A percentile compares a stretch with the other conserved stretches of the same genome.
phyloP scores from a whole-genome alignment of 2,329 filamentous ascomycete species.

The Stagonosporopsis tanaceti region DNA sequence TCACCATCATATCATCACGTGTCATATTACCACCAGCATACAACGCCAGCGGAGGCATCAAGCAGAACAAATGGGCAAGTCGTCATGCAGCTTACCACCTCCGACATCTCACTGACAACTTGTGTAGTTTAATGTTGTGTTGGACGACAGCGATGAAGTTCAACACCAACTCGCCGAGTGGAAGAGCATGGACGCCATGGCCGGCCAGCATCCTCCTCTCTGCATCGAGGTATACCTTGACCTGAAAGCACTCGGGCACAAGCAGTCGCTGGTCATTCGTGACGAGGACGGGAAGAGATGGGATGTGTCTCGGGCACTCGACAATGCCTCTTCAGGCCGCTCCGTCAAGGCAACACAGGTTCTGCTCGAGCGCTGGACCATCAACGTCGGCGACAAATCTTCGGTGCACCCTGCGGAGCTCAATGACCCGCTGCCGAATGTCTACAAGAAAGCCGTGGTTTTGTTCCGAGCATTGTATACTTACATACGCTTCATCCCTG shows the following conservation, averaged over 20 bases:
- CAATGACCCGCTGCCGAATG: conserved; percentile 74
- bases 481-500: conserved; percentile 81
- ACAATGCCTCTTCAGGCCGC: conserved; percentile 61
- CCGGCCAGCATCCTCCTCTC: conserved; percentile 80
- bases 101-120: conserved; percentile 19
- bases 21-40: conserved; percentile 70
- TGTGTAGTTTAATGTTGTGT: conserved; percentile 87
- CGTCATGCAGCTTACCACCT: background rate
- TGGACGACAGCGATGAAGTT: conserved; percentile 91
- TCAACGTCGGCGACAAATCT: conserved; percentile 74
- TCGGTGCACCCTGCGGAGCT: conserved; percentile 65
- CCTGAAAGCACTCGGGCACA: conserved; percentile 77
- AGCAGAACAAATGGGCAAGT: conserved; percentile 87
- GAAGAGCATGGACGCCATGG: conserved; percentile 79
- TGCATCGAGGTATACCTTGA: conserved; percentile 92
- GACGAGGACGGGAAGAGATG: conserved; percentile 91
- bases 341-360: conserved; percentile 69
- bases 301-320: conserved; percentile 87
- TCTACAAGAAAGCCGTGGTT: conserved; percentile 97
- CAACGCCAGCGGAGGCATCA: conserved; percentile 66
- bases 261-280: conserved; percentile 84
- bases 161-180: conserved; percentile 81
- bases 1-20: conserved; percentile 82
- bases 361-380: conserved; percentile 87
- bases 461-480: conserved; percentile 90